phyloP scores from a whole-genome alignment of 768 basidiomycete genomes.

The Psilocybe sp. region DNA sequence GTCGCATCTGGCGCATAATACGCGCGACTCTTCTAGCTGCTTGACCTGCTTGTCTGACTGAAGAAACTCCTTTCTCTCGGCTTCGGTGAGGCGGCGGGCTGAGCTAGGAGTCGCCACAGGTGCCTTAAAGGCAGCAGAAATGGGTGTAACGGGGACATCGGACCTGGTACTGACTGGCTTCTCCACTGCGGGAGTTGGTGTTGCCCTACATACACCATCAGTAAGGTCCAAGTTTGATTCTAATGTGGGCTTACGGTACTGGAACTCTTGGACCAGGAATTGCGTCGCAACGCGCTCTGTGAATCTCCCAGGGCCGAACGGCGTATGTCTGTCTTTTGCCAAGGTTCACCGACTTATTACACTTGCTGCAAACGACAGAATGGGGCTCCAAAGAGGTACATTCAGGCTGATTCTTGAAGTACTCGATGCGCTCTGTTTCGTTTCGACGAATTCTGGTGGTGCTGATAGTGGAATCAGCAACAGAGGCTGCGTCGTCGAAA shows the following conservation, averaged over 20 bases:
- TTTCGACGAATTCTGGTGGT: slow-evolving; percentile 45
- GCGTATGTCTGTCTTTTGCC: slow-evolving; percentile 54
- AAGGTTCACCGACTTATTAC: slow-evolving; percentile 54
- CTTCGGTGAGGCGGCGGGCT: slow-evolving; percentile 26
- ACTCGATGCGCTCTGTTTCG: slow-evolving; percentile 61
- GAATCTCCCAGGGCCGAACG: slow-evolving; percentile 60
- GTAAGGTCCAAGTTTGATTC: no score
- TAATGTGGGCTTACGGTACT: slow-evolving; percentile 14
- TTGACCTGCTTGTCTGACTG: slow-evolving; percentile 52
- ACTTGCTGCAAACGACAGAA: slow-evolving; percentile 57
- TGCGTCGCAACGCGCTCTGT: slow-evolving; percentile 53
- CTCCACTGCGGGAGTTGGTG: not conserved
- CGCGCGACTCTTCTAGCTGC: slow-evolving; percentile 47
- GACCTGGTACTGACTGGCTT: slow-evolving; percentile 5
- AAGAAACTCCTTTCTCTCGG: slow-evolving; percentile 49
- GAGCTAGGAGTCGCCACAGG: slow-evolving; percentile 22
- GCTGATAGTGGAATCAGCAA: slow-evolving; percentile 50
- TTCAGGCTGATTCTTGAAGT: slow-evolving; percentile 60
- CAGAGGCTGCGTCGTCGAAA: slow-evolving; percentile 47
- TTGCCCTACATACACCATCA: no score
- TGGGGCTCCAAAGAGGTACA: slow-evolving; percentile 56
- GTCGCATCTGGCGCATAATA: slow-evolving; percentile 58
- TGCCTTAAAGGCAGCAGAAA: slow-evolving; percentile 7
- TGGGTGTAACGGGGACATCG: slow-evolving; percentile 5
- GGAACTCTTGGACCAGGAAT: slow-evolving; percentile 22